A percentile compares a stretch with the other conserved stretches of the same genome.
Evolutionary conservation across 306 rosid genomes (phyloP).

Genomic region (Inga laurina): DNA sequence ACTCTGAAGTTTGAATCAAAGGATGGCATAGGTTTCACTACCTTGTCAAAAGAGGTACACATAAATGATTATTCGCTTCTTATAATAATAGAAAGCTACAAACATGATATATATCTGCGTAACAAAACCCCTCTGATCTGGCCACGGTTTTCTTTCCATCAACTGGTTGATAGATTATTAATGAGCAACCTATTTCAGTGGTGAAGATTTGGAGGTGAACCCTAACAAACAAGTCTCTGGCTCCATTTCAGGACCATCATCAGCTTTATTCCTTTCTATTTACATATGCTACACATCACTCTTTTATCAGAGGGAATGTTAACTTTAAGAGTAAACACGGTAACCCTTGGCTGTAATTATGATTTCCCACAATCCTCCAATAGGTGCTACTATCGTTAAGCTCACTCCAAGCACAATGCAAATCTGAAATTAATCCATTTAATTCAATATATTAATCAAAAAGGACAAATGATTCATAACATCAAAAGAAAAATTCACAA

Average conservation of each 20-base stretch:
- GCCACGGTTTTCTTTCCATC: background rate
- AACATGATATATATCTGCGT: background rate
- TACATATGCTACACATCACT: background rate
- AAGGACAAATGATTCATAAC: background rate
- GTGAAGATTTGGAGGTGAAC: background rate
- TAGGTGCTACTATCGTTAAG: conserved; percentile 66
- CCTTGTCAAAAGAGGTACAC: background rate
- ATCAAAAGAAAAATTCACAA: background rate
- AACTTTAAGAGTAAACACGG: conserved; percentile 54
- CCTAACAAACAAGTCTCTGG: background rate
- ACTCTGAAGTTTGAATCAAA: background rate
- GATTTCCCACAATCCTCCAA: conserved; percentile 81
- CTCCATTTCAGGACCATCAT: background rate
- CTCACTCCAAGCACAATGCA: conserved; percentile 71
- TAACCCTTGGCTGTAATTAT: conserved; percentile 54
- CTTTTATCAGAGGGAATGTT: background rate
- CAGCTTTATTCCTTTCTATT: background rate
- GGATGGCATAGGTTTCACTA: background rate
- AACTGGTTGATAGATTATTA: background rate
- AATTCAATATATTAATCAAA: background rate
- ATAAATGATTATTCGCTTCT: background rate
- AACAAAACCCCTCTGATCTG: background rate
- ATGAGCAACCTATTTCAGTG: background rate
- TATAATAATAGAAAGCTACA: background rate
- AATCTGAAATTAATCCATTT: conserved; percentile 38